Evolutionary conservation across 2,329 filamentous ascomycete species (phyloP).

Genomic region (Neofusicoccum sp.): DNA sequence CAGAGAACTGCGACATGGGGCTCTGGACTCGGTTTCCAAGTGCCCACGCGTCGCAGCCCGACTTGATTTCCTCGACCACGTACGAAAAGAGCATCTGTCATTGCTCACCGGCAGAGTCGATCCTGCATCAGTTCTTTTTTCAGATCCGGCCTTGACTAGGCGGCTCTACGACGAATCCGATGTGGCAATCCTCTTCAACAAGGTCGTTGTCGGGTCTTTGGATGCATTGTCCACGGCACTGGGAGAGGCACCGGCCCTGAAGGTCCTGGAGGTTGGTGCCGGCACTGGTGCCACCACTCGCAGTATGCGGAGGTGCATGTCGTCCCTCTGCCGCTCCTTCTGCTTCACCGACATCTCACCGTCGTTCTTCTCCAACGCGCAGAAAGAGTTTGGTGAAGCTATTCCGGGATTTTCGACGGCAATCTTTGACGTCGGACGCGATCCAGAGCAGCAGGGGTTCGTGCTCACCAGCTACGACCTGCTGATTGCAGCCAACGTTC

Average conservation of each 20-base stretch:
- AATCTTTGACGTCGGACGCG: constrained; percentile 3
- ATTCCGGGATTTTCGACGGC: background rate
- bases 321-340: background rate
- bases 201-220: background rate
- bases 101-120: background rate
- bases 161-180: background rate
- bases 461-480: constrained; percentile 4
- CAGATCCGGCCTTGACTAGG: background rate
- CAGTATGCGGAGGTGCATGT: background rate
- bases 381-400: background rate
- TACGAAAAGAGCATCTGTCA: background rate
- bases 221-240: background rate
- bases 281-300: background rate
- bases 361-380: constrained; percentile 20
- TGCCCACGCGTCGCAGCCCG: background rate
- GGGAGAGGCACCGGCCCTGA: background rate
- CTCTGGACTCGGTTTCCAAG: background rate
- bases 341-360: constrained; percentile 25
- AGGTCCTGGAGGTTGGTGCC: background rate
- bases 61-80: background rate
- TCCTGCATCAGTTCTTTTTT: background rate
- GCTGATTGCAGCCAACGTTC: constrained; percentile 16
- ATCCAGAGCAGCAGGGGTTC: constrained; percentile 10
- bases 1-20: too few relatives aligned
- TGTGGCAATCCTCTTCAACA: background rate